Evolutionary conservation across 768 basidiomycete species (phyloP), one percentile per base, ranked within the genome.

Genomic region (Lentinus tigrinus): DNA sequence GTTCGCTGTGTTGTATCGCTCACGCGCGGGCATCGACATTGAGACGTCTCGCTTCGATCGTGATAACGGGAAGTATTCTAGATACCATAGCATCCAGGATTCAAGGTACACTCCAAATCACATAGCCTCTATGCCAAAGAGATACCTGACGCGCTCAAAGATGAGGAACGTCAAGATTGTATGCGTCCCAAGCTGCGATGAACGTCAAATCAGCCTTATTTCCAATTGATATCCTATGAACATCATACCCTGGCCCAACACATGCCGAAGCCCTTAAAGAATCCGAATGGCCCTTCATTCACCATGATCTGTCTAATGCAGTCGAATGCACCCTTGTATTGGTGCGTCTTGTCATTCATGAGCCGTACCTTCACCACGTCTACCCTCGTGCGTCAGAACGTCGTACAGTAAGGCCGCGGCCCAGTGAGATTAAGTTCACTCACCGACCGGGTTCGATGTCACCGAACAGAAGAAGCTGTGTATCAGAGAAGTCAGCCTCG

Each of bases 191-290:
- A 75, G 65, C 74, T 75, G 42, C 6, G 14, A n/a, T n/a, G n/a
- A 19, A 23, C 8, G 11, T 11, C n/a, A 28, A 24, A 27, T 57
- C 23, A 54, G 49, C 34, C 23, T 26, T 6, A 27, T 16, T n/a
- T 55, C 3, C 6, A 38, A 27, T 11, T n/a, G 4, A 28, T 9
- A 48, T 26, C 13, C 17, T 7, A 44, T 31, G 4, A 31, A 40
- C 10, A 23, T 67, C 73, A 42, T 52, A 74, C 74, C 46, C 74
- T 57, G 11, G 72, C 73, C 74, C 74, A 75, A 52, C 74, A 75
- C 74, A 75, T 74, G n/a, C 69, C 66, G 52, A 75, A 75, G n/a
- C 74, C 74, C 57, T 75, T 75, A 58, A 63, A 75, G 55, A 75
- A 74, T 5, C 72, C 71, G 50, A 69, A 56, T 10, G 64, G 67